A percentile compares a stretch with the other conserved stretches of the same genome.
Conservation (phyloP, 1,284 basidiomycete genomes). For the Tetrapyrgos nigripes region DNA sequence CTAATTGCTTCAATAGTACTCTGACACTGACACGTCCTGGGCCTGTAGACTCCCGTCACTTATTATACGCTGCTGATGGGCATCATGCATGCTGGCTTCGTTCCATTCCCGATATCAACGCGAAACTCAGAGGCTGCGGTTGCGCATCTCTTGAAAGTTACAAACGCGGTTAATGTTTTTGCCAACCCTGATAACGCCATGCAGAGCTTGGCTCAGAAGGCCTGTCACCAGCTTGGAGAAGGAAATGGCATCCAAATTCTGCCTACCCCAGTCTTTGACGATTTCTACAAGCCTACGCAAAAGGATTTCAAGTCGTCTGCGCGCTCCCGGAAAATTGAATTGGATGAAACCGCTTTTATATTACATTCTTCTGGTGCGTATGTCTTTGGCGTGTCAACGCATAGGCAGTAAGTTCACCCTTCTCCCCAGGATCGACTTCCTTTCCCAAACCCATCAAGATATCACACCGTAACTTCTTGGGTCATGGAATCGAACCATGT, state of each 20-base stretch:
- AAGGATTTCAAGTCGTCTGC: background rate
- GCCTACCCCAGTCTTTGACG: background rate
- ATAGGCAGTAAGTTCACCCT: no score
- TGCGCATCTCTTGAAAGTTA: slow-evolving; percentile 21
- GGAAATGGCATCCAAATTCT: background rate
- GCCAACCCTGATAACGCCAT: slow-evolving; percentile 23
- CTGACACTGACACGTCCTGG: background rate
- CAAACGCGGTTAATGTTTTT: slow-evolving; percentile 9
- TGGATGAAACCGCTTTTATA: background rate
- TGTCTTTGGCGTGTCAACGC: no score
- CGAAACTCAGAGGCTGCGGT: slow-evolving; percentile 24
- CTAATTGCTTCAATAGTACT: background rate
- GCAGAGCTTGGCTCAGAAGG: slow-evolving; percentile 20
- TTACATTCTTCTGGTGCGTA: background rate
- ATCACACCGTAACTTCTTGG: no score
- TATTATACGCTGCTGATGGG: slow-evolving; percentile 21
- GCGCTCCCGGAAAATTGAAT: background rate
- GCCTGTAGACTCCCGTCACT: slow-evolving; percentile 26
- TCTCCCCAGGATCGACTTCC: no score
- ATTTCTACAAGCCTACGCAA: no score
- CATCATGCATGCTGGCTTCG: slow-evolving; percentile 23
- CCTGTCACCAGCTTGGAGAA: background rate
- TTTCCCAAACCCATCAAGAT: no score
- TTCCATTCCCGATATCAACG: slow-evolving; percentile 30
- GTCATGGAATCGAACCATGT: no score